Evolutionary conservation across 306 rosid species (phyloP), one percentile per base, ranked within the genome.

Genomic region (Myrica gale): DNA sequence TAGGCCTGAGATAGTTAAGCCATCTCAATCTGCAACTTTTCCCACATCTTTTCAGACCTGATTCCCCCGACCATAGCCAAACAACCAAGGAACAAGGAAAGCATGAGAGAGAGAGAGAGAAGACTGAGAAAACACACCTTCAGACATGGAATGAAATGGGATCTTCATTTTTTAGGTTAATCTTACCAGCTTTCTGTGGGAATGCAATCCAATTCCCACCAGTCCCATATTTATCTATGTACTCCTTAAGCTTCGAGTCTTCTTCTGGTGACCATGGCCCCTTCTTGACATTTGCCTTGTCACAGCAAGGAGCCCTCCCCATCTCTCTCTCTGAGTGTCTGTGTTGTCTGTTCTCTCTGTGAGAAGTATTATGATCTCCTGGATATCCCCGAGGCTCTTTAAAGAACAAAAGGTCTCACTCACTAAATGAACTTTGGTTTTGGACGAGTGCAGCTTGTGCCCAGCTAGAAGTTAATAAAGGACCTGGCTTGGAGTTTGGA

Each of bases 231-330:
- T 86, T 91, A 50, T 91, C 86, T 0, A 93, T 91, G 88, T 85
- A 84, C 3, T 91, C 92, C 73, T 86, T 93, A 1, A 93, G 93
- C 90, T 84, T 87, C n/a, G 87, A 71, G 78, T 93, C 98, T 84
- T 93, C 98, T 84, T 91, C 97, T 5, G 97, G 96, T 13, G 98
- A 93, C 98, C 98, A 93, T 69, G 98, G 97, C 55, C 98, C 98
- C 77, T 85, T 93, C 92, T 93, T 93, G 84, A 93, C 98, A 73
- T 86, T 93, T 53, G 98, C 96, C 82, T 91, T 93, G 85, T 93
- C 98, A 86, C 98, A 93, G 37, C 98, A 93, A 83, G 98, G 98
- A 79, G 97, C 97, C 72, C 98, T 93, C 56, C 98, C 98, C 98
- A 91, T 93, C 45, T 85, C 84, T 82, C 70, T 78, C 76, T 60